Base-by-base conservation (phyloP, 805 yeast species). In the Lachancea lanzarotensis region DNA sequence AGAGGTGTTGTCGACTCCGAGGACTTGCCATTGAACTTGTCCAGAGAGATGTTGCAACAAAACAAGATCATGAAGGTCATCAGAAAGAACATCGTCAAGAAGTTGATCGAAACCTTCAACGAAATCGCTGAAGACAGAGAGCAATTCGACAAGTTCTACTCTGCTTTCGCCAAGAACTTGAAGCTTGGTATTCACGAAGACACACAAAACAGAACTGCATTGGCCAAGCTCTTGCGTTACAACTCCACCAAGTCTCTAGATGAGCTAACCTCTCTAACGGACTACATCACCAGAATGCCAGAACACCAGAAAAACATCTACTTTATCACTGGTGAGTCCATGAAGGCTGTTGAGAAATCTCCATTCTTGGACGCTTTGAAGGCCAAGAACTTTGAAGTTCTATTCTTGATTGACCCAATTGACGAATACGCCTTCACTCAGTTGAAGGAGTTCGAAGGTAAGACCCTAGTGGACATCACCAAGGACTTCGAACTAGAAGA, bases 1-100 rank as follows among this genome's bases (percentile, higher is more conserved):
- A 90, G 78, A 76, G 99, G 99, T 83, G 99, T 93, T 72, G 99
- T 93, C 54, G 99, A 93, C 77, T 88, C 97, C 60, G 98, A 93
- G 78, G 99, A 93, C 75, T 79, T 93, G 73, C 99, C 99, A 73
- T 84, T 93, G 74, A 93, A 93, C 91, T 81, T 93, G 76, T 93
- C 98, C 62, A 91, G 99, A 86, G 99, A 93, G 78, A 85, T 95
- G 85, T 81, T 93, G 69, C 99, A 93, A 78, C 99, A 93, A 78
- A 93, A 93, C 88, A 93, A 93, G 87, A 93, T 93, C 73, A 81
- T 93, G 75, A 93, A 93, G 85, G 98, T 93, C 55, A 93, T 93
- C 70, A 89, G 95, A 80, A 93, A 93, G 91, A 93, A 93, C 82
- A 84, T 93, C 66, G 95, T 93, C 72, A 93, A 93, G 90, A 91